A percentile compares a stretch with the other conserved stretches of the same genome.
Evolutionary conservation across 805 yeast genomes (phyloP).

Genomic region (Lachancea lanzarotensis): DNA sequence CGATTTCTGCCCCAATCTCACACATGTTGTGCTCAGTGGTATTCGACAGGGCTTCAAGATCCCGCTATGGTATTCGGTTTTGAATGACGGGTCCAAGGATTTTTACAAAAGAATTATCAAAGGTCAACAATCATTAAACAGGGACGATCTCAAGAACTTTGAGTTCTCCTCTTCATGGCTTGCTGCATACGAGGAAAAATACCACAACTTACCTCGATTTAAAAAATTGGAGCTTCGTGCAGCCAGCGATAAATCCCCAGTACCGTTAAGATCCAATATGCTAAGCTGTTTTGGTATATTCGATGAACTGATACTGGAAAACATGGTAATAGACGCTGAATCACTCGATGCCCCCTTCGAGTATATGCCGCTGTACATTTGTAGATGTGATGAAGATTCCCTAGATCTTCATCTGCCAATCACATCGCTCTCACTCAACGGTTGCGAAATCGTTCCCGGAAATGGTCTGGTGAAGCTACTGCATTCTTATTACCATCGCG

Average conservation of each 20-base stretch:
- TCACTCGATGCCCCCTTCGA: slow-evolving; percentile 34
- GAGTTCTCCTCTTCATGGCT: slow-evolving; percentile 25
- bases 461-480: slow-evolving; percentile 33
- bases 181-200: slow-evolving; percentile 24
- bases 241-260: slow-evolving; percentile 12
- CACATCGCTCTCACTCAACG: slow-evolving; percentile 27
- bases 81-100: slow-evolving; percentile 31
- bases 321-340: slow-evolving; percentile 43
- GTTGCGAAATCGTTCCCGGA: slow-evolving; percentile 33
- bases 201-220: slow-evolving; percentile 25
- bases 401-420: slow-evolving; percentile 33
- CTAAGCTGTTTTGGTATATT: slow-evolving; percentile 42
- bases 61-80: slow-evolving; percentile 37
- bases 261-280: slow-evolving; percentile 36
- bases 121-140: slow-evolving; percentile 29
- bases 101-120: slow-evolving; percentile 30
- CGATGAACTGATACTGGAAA: slow-evolving; percentile 38
- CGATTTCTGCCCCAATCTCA: slow-evolving; percentile 42
- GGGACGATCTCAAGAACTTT: slow-evolving; percentile 27
- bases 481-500: slow-evolving; percentile 38
- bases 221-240: slow-evolving; percentile 24
- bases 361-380: slow-evolving; percentile 27
- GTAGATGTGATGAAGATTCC: slow-evolving; percentile 16
- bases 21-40: slow-evolving; percentile 36
- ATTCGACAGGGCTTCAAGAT: slow-evolving; percentile 49